Percentiles rank a stretch among this genome's conserved stretches.
These are phyloP conservation scores for Aegilops speltoides DNA, from an alignment of 176 grass and related monocot species.

Conservation along the genomic window DNA sequence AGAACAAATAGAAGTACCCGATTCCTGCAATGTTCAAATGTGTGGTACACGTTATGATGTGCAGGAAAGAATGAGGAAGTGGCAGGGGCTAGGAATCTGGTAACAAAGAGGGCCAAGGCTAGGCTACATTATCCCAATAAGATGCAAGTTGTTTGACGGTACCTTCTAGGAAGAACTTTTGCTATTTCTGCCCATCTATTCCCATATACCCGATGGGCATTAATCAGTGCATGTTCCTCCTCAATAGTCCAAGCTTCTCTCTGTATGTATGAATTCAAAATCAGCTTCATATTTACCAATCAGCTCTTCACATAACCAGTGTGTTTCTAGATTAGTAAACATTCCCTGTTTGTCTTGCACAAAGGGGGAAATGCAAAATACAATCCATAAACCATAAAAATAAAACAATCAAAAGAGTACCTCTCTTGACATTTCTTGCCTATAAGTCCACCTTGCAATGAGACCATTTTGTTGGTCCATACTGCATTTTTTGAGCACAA, in stretches of 20 bases:
- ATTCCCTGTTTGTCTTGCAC: background rate
- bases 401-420: too few species aligned
- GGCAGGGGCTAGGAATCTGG: conserved; percentile 37
- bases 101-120: conserved; percentile 35
- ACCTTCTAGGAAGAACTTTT: too few species aligned
- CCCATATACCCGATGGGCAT: conserved; percentile 70
- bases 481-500: too few species aligned
- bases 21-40: conserved; percentile 21
- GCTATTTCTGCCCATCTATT: too few species aligned
- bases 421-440: too few species aligned
- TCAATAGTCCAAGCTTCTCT: conserved; percentile 92
- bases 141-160: too few species aligned
- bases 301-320: background rate
- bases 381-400: background rate
- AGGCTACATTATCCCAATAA: too few species aligned
- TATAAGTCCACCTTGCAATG: too few species aligned
- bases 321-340: background rate
- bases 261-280: conserved; percentile 43
- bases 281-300: background rate
- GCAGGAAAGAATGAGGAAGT: conserved; percentile 41
- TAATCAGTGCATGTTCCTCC: conserved; percentile 73
- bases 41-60: conserved; percentile 20
- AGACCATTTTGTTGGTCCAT: too few species aligned
- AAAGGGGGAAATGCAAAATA: background rate
- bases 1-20: background rate